Evolutionary conservation across 2,329 filamentous ascomycete species (phyloP).

Genomic region (Talaromyces verruculosus): DNA sequence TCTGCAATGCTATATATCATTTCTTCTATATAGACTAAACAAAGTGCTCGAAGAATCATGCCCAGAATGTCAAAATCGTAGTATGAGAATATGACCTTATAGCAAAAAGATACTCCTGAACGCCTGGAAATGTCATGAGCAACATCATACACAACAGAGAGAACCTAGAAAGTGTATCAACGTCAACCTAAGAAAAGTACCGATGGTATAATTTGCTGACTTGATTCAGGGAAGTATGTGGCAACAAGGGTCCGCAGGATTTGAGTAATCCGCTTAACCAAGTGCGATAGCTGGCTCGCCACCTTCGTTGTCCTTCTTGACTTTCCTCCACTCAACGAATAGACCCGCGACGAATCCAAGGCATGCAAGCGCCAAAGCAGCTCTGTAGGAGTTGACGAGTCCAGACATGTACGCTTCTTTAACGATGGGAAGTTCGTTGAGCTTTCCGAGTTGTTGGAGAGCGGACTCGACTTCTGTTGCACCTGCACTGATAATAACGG

Average conservation of each 20-base stretch:
- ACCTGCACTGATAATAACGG: constrained; percentile 13
- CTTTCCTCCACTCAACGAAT: constrained; percentile 15
- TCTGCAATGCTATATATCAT: neutral
- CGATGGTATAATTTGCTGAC: neutral
- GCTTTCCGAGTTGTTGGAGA: neutral
- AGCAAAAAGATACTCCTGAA: neutral
- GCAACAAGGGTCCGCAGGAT: neutral
- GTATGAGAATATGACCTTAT: neutral
- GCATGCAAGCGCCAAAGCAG: neutral
- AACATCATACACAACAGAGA: neutral
- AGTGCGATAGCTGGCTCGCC: neutral
- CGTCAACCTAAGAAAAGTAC: neutral
- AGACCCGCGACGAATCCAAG: constrained; percentile 11
- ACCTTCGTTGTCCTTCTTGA: constrained; percentile 4
- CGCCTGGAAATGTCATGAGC: neutral
- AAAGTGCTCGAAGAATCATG: neutral
- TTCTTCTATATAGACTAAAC: neutral
- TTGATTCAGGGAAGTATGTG: neutral
- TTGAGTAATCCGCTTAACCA: neutral
- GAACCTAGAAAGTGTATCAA: neutral
- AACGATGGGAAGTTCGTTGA: constrained; percentile 1
- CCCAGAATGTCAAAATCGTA: neutral
- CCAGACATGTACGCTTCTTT: constrained; percentile 17
- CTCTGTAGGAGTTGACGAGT: neutral
- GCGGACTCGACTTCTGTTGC: constrained; percentile 6